These are phyloP conservation scores for Bimuria novae-zelandiae DNA, from an alignment of 2,329 filamentous ascomycete genomes.

Conservation along the genomic window DNA sequence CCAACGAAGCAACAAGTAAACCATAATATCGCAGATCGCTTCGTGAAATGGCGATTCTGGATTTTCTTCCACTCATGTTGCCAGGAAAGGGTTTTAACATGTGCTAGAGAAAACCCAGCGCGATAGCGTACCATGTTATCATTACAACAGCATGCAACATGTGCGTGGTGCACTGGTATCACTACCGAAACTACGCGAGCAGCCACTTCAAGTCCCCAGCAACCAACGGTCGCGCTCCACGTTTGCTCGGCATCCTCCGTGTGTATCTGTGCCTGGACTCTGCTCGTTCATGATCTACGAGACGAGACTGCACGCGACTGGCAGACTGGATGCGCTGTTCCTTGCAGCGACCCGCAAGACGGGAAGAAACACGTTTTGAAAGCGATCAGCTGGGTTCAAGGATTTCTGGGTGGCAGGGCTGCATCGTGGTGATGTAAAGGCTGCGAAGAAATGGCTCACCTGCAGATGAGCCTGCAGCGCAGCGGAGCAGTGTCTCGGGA, in stretches of 20 bases:
- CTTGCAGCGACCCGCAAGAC: conserved; percentile 3
- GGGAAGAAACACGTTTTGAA: conserved; percentile 2
- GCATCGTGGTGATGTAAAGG: neutral
- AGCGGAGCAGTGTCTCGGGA: no score
- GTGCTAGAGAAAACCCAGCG: no score
- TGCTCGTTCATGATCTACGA: neutral
- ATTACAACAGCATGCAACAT: neutral
- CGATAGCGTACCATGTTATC: neutral
- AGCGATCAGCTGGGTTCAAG: neutral
- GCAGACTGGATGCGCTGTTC: neutral
- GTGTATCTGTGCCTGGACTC: neutral
- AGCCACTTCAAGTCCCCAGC: neutral
- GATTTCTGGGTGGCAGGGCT: conserved; percentile 5
- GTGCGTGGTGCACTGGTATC: no score
- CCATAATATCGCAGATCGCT: no score
- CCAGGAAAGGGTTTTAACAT: no score
- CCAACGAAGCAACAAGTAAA: no score
- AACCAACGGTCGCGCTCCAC: conserved; percentile 3
- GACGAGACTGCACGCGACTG: neutral
- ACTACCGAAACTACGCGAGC: neutral
- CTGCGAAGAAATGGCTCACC: conserved; percentile 11
- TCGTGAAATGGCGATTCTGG: no score
- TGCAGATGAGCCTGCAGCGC: no score
- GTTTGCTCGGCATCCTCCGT: neutral
- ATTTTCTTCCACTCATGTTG: no score